Evolutionary conservation across 257 asterid genomes (phyloP).

Genomic region (Cruciata laevipes): DNA sequence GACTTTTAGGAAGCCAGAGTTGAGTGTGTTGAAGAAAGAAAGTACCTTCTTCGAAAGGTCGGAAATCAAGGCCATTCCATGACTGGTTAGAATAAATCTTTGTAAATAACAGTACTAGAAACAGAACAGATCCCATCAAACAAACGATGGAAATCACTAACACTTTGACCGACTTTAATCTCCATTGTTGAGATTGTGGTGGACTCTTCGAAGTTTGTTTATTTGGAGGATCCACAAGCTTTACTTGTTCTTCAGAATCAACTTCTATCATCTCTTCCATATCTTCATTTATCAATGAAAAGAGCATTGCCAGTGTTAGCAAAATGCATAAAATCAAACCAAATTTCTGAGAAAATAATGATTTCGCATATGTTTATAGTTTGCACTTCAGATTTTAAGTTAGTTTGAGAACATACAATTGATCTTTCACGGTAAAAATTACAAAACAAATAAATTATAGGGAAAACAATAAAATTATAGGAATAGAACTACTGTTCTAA

Average conservation of each 20-base stretch:
- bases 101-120: conserved; percentile 29
- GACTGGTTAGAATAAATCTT: conserved; percentile 41
- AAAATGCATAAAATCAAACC: neutral
- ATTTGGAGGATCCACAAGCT: conserved; percentile 5
- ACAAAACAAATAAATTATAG: no score
- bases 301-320: neutral
- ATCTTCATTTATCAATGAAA: neutral
- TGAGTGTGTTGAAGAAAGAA: neutral
- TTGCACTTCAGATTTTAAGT: neutral
- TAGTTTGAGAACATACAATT: neutral
- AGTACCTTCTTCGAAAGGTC: conserved; percentile 40
- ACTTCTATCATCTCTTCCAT: conserved; percentile 1
- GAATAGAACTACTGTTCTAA: neutral
- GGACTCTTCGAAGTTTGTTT: neutral
- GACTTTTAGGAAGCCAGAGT: neutral
- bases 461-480: neutral
- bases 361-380: conserved; percentile 8
- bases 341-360: conserved; percentile 2
- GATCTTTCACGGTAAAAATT: no score
- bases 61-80: conserved; percentile 34
- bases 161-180: conserved; percentile 23
- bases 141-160: conserved; percentile 30
- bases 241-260: neutral
- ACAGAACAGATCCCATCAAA: conserved; percentile 50
- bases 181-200: neutral